Evolutionary conservation across 768 basidiomycete species (phyloP), one percentile per base, ranked within the genome.

Genomic region (Naematelia encephala): DNA sequence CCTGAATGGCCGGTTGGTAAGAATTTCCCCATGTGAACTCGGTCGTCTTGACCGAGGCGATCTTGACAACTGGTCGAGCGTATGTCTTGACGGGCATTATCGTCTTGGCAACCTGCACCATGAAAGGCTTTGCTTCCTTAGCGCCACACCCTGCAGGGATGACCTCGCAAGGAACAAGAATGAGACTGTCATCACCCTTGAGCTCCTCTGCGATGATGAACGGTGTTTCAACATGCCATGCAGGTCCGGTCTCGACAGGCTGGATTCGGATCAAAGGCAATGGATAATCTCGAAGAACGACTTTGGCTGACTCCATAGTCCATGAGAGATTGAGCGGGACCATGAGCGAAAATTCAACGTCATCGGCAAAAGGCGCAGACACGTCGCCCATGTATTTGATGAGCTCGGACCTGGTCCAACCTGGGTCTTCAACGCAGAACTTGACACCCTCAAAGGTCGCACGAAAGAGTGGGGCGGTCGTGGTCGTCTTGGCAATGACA

Each of bases 81-180:
- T 93, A 96, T 5, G 87, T 89, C 78, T 98, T 98, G 67, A 93
- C 88, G 0, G 93, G 88, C 89, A 92, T 94, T 57, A 91, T 87
- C 0, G 91, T 93, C 76, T 93, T 96, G 1, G 91, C 90, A 29
- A 94, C 81, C 43, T 78, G 62, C 42, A 92, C 76, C 23, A 79
- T 80, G 48, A 92, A 82, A 4, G 83, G 80, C 1, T 79, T 76
- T 26, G 83, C 80, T 4, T 82, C 83, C 26, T 79, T 78, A 29
- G 82, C 72, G 27, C 84, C 84, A 26, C 83, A 81, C 54, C 83
- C 78, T 2, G 78, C 73, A n/a, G 82, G 82, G 50, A 87, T 78
- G 61, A 96, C 81, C 3, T 81, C 79, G 66, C 86, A 89, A 14
- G 84, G 74, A 21, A 91, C 79, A 85, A 87, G 89, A 61, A 87